Base-by-base conservation (phyloP, 192 early-diverging fungal species). In the Umbelopsis sp. region DNA sequence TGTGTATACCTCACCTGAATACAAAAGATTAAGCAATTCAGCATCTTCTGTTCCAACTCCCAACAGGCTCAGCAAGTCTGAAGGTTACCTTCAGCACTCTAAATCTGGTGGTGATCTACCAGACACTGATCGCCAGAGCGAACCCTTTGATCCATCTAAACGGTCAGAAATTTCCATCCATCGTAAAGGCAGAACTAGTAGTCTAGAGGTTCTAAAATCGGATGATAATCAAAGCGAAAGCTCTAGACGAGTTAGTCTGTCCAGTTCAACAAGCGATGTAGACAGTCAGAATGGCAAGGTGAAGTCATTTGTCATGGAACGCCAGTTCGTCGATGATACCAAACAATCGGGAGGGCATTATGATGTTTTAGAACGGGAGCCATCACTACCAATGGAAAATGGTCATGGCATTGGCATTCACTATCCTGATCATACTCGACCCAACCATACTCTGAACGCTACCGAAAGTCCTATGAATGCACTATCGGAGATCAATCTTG, bases 161-260 rank as follows among this genome's bases (percentile, higher is more conserved):
- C 56, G 29, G 26, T 26, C 7, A 3, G 31, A 62, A 2, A 32
- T 62, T 62, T 20, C 29, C 26, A 34, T 34, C 34, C 65, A 71
- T 20, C 65, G 50, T 4, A 53, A 44, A 32, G 52, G 68, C 47
- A 68, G 77, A 34, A 78, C 77, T 20, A 78, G 77, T 45, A 78
- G 77, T 52, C 43, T 78, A 24, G 54, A 78, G 25, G 77, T 78
- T 0, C 29, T 78, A 17, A 47, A 62, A 32, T 62, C 56, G 32
- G 56, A 62, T 31, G 56, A 62, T 32, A 62, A 62, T 62, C 56
- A 62, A 11, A 62, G 56, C 29, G 56, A 34, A 62, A 62, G 56
- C 31, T 62, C 56, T 7, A 62, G 31, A 20, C 56, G 56, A 20
- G 16, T 34, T 3, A 62, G 56, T 17, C 10, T 31, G 12, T 20